These are phyloP conservation scores for Haplosporangium gracile DNA, from an alignment of 192 early-diverging fungal species.

Conservation along the genomic window DNA sequence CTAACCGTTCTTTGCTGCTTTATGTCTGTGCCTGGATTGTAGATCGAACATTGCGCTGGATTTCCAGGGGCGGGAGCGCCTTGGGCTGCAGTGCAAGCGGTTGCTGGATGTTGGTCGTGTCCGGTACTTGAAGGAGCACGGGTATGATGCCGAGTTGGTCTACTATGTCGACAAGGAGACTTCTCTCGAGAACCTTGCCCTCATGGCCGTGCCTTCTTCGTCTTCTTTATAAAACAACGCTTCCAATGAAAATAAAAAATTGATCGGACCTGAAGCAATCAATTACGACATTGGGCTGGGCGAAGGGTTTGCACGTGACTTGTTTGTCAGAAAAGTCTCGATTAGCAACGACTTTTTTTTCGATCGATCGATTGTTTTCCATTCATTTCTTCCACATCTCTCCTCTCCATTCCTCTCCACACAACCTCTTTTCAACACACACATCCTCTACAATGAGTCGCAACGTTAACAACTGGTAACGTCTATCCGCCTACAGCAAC, in stretches of 20 bases:
- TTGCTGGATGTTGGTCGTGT: constrained; percentile 83
- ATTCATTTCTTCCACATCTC: constrained; percentile 26
- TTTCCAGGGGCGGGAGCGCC: constrained; percentile 67
- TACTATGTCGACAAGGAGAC: constrained; percentile 76
- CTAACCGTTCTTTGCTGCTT: not conserved
- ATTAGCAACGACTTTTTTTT: constrained; percentile 10
- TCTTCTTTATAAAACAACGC: not conserved
- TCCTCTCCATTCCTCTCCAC: not conserved
- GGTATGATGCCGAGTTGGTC: constrained; percentile 77
- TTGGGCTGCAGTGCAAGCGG: constrained; percentile 83
- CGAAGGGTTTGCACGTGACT: constrained; percentile 5
- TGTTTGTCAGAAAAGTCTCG: not conserved
- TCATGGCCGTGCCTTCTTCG: constrained; percentile 66
- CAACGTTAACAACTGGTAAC: constrained; percentile 58
- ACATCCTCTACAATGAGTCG: constrained; percentile 6
- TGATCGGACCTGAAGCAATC: not conserved
- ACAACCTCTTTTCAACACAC: not conserved
- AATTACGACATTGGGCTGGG: not conserved
- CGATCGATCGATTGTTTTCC: constrained; percentile 39
- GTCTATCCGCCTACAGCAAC: not conserved
- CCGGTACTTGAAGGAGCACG: constrained; percentile 64
- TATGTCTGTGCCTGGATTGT: constrained; percentile 1
- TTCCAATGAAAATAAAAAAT: not conserved
- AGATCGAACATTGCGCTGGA: constrained; percentile 76
- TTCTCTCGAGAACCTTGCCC: constrained; percentile 81